Evolutionary conservation across 2,329 filamentous ascomycete genomes (phyloP).

Genomic region (Xylariaceae sp.): DNA sequence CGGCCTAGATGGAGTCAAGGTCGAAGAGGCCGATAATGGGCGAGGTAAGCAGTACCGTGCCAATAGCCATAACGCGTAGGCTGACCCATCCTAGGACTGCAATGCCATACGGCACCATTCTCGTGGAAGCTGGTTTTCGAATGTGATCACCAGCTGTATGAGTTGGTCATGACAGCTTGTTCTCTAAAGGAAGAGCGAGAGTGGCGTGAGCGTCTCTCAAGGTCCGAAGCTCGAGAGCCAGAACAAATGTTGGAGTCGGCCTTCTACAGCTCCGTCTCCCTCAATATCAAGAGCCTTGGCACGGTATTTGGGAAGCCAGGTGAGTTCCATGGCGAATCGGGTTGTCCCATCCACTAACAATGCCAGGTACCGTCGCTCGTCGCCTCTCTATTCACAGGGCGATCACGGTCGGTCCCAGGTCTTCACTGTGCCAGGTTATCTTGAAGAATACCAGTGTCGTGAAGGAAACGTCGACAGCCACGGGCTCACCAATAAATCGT

Average conservation of each 20-base stretch:
- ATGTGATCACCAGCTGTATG: constrained; percentile 66
- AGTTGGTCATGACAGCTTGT: constrained; percentile 81
- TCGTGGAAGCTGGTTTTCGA: constrained; percentile 93
- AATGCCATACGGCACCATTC: constrained; percentile 77
- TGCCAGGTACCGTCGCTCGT: constrained; percentile 51
- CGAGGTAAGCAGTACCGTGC: constrained; percentile 44
- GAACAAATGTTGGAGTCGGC: constrained; percentile 37
- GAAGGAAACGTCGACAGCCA: constrained; percentile 43
- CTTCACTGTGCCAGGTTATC: constrained; percentile 66
- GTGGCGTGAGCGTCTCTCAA: constrained; percentile 66
- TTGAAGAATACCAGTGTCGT: constrained; percentile 75
- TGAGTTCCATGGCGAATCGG: constrained; percentile 17
- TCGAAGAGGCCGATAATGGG: constrained; percentile 70
- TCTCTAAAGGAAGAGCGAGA: constrained; percentile 69
- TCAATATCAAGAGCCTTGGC: constrained; percentile 68
- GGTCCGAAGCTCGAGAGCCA: constrained; percentile 41
- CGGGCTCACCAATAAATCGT: constrained; percentile 55
- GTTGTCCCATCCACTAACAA: constrained; percentile 3
- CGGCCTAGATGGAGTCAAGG: constrained; percentile 52
- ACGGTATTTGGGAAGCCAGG: constrained; percentile 67
- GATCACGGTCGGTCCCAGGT: constrained; percentile 63
- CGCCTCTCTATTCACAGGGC: constrained; percentile 73
- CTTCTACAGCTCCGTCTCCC: constrained; percentile 55
- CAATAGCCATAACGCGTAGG: constrained; percentile 1
- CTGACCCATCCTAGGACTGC: constrained; percentile 53